phyloP scores from a whole-genome alignment of 768 basidiomycete genomes.

The Phallus indusiatus region DNA sequence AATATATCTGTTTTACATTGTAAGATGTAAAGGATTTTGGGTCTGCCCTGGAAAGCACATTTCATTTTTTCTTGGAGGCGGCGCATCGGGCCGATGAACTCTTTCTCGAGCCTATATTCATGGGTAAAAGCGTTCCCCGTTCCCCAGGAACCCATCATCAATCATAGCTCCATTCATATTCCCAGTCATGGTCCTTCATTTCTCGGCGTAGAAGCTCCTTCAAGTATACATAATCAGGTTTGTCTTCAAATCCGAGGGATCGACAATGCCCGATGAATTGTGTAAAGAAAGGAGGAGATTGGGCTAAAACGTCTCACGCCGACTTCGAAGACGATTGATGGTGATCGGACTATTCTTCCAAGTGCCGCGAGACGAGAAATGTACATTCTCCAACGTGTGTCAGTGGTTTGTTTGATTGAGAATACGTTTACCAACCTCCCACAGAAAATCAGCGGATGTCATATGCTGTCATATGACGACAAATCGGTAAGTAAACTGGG shows the following conservation, averaged over 20 bases:
- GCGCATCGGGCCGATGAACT: background rate
- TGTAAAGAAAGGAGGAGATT: conserved; percentile 12
- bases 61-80: background rate
- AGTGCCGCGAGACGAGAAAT: background rate
- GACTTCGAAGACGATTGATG: background rate
- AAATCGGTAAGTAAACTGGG: background rate
- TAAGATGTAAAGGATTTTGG: too few species aligned
- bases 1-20: too few species aligned
- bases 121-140: background rate
- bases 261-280: conserved; percentile 14
- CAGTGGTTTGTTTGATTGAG: background rate
- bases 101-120: background rate
- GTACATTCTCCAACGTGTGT: background rate
- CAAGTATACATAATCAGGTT: conserved; percentile 16
- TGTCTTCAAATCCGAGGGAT: conserved; percentile 14
- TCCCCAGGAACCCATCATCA: background rate
- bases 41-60: too few species aligned
- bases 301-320: background rate
- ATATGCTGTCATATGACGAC: too few species aligned
- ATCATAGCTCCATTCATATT: conserved; percentile 4
- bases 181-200: background rate
- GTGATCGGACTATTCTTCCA: background rate
- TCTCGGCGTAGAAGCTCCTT: conserved; percentile 9
- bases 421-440: background rate
- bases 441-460: background rate